Percentiles rank a stretch among this genome's conserved stretches.
Evolutionary conservation across 1,284 basidiomycete species (phyloP).

Genomic region (Lignosus rhinocerotis): DNA sequence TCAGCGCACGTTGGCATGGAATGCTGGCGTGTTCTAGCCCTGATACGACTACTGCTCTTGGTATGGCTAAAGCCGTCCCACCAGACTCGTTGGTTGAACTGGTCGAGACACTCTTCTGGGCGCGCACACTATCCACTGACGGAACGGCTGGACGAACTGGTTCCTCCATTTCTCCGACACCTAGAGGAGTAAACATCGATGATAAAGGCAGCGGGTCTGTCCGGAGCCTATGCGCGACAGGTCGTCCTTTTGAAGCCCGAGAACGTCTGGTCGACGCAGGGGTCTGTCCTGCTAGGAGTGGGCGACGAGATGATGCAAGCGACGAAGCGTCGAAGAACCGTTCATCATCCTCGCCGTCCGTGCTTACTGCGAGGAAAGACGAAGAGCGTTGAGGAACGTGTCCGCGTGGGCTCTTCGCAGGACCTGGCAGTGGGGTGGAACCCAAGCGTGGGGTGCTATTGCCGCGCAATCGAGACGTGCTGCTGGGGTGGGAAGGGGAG

Average conservation of each 20-base stretch:
- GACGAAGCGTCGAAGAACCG: constrained; percentile 28
- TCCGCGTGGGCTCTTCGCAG: constrained; percentile 9
- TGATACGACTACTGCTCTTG: constrained; percentile 66
- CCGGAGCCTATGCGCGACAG: constrained; percentile 22
- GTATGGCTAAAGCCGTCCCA: constrained; percentile 38
- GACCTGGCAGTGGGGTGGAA: constrained; percentile 16
- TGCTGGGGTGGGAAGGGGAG: constrained; percentile 50
- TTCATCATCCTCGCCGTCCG: constrained; percentile 24
- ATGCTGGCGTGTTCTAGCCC: constrained; percentile 62
- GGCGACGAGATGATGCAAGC: constrained; percentile 30
- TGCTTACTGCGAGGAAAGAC: constrained; percentile 23
- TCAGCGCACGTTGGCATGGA: constrained; percentile 59
- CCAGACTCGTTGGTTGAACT: constrained; percentile 18
- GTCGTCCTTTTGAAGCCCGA: constrained; percentile 20
- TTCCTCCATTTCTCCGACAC: constrained; percentile 12
- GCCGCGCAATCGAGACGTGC: constrained; percentile 26
- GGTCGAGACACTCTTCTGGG: constrained; percentile 9
- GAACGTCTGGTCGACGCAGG: constrained; percentile 30
- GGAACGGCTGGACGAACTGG: background rate
- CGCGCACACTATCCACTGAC: constrained; percentile 9
- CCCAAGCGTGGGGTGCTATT: constrained; percentile 15
- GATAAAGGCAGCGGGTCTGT: constrained; percentile 29
- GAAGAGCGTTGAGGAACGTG: constrained; percentile 25
- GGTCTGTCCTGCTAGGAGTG: constrained; percentile 18
- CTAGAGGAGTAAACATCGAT: constrained; percentile 18